Conservation (phyloP, 179 eudicot species). For the Gypsophila paniculata region DNA sequence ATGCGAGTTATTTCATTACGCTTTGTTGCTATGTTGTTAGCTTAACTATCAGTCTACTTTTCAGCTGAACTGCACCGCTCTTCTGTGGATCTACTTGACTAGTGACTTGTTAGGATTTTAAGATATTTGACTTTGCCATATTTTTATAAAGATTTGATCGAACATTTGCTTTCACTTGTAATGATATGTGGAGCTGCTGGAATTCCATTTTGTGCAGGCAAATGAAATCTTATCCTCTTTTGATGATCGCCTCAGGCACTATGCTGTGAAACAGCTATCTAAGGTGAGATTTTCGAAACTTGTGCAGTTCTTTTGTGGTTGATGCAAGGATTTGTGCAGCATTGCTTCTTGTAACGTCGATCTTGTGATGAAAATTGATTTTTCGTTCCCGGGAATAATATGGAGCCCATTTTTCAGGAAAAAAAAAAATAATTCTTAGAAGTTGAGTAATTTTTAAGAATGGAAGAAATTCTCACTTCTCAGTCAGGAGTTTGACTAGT, state of each 20-base stretch:
- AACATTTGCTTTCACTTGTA: background rate
- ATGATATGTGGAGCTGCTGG: background rate
- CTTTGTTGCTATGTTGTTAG: no score
- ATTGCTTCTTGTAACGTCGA: background rate
- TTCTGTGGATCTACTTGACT: no score
- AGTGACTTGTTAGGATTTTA: no score
- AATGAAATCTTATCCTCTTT: slow-evolving; percentile 93
- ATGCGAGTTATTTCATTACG: no score
- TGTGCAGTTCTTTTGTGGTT: background rate
- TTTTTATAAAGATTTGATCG: no score
- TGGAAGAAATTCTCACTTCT: slow-evolving; percentile 26
- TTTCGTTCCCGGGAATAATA: no score
- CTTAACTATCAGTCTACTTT: no score
- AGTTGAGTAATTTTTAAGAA: no score
- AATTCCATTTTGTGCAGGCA: slow-evolving; percentile 48
- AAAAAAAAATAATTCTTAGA: no score
- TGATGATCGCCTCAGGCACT: slow-evolving; percentile 84
- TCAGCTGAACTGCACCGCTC: no score
- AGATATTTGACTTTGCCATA: no score
- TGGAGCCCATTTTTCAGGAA: no score
- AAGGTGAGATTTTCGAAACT: slow-evolving; percentile 48
- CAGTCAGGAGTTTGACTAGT: slow-evolving; percentile 98
- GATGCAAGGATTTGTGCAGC: background rate
- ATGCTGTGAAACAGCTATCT: slow-evolving; percentile 73
- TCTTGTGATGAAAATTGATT: background rate